Evolutionary conservation across 768 basidiomycete species (phyloP), one percentile per base, ranked within the genome.

Genomic region (Erythrobasidium yunnanense): DNA sequence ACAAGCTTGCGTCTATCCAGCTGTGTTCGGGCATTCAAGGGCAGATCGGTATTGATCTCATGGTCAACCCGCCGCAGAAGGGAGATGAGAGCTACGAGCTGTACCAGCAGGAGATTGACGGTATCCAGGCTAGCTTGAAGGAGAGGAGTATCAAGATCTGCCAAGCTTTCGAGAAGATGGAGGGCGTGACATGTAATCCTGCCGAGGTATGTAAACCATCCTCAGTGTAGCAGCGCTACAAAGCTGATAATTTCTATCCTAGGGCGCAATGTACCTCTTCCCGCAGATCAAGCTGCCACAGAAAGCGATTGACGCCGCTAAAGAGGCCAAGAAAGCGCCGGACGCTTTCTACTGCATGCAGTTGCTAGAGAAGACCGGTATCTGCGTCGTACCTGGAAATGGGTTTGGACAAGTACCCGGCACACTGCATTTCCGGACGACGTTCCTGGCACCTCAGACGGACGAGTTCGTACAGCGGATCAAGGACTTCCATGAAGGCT

Each of bases 351-450:
- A 99, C 74, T 83, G 88, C 22, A 79, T 93, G 35, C 82, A 81
- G 70, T 75, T 99, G 55, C 80, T 99, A 55, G 89, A 93, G 68
- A 81, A 82, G 75, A 91, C 90, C 0, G 90, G 90, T 3, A 95
- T 97, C 69, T 95, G 91, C 72, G 87, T 88, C 22, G 88, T 96
- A 3, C 88, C 91, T 4, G 93, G 93, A 0, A 85, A 84, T 52
- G 93, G 93, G 0, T 99, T 99, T 75, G 92, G 92, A 3, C 92
- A 96, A 79, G 86, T 81, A 77, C 84, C 87, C 54, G 90, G 87
- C 25, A 86, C 91, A 73, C 85, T 84, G 77, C 93, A 99, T 77
- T 86, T 95, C 74, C 79, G 93, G 34, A 77, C 96, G 75, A 99
- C 95, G 6, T 95, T 93, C 72, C 78, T 97, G 70, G 95, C 91